Conservation (phyloP, 108 stramenopile species). For the Pelagomonas calceolata region DNA sequence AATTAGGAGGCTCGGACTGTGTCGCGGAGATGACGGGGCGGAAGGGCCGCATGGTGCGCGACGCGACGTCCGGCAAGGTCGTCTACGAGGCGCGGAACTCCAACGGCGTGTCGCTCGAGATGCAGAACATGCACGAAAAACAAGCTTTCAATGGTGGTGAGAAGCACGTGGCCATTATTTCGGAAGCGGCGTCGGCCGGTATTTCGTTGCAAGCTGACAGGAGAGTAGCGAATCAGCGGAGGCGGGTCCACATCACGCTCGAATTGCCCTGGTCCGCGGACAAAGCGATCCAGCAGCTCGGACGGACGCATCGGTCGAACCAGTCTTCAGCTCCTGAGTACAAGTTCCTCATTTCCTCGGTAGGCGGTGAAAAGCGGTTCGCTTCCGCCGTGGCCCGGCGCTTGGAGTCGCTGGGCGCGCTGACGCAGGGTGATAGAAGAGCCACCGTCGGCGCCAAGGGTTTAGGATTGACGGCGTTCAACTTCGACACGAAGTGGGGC, state of each 20-base stretch:
- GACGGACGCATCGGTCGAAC: constrained; percentile 66
- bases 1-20: constrained; percentile 47
- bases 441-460: constrained; percentile 29
- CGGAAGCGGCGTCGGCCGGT: constrained; percentile 68
- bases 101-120: constrained; percentile 32
- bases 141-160: constrained; percentile 51
- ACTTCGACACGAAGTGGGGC: constrained; percentile 27
- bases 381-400: constrained; percentile 62
- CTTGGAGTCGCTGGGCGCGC: constrained; percentile 58
- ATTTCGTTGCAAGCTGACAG: constrained; percentile 43
- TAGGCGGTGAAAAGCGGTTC: constrained; percentile 68
- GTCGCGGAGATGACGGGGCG: constrained; percentile 76
- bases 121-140: constrained; percentile 54
- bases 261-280: constrained; percentile 81
- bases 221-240: constrained; percentile 25
- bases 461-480: constrained; percentile 2
- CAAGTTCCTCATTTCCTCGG: constrained; percentile 46
- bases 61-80: constrained; percentile 24
- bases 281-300: constrained; percentile 76
- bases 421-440: constrained; percentile 63
- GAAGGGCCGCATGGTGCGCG: constrained; percentile 43
- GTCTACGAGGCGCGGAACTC: constrained; percentile 31
- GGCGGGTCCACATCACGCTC: constrained; percentile 66
- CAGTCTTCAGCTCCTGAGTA: constrained; percentile 53
- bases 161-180: constrained; percentile 67